These are phyloP conservation scores for Teunomyces panamensis DNA, from an alignment of 805 yeast genomes.

Conservation along the genomic window DNA sequence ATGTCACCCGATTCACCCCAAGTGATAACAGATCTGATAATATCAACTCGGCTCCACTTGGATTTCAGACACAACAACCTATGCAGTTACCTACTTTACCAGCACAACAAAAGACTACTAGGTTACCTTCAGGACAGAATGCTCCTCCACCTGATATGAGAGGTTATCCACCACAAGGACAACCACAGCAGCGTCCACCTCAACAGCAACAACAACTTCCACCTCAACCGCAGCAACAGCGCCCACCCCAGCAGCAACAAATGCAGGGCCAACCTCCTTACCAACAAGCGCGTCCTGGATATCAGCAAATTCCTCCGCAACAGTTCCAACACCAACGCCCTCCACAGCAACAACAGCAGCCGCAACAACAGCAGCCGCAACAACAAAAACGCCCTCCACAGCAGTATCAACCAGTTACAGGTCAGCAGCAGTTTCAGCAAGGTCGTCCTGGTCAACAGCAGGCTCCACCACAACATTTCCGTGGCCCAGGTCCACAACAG, in stretches of 20 bases:
- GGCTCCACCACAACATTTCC: conserved; percentile 10
- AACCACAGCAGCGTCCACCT: neutral
- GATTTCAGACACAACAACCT: neutral
- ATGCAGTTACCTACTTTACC: conserved; percentile 8
- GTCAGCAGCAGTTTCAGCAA: conserved; percentile 7
- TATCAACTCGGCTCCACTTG: neutral
- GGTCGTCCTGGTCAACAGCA: conserved; percentile 11
- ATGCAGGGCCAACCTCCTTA: conserved; percentile 5
- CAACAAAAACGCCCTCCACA: conserved; percentile 12
- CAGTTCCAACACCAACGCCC: conserved; percentile 12
- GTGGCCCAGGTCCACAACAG: conserved; percentile 10
- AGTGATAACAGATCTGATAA: conserved; percentile 5
- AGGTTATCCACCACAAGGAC: conserved; percentile 1
- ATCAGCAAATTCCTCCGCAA: conserved; percentile 11
- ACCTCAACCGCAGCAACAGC: conserved; percentile 2
- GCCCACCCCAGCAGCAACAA: neutral
- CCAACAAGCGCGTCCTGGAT: conserved; percentile 13
- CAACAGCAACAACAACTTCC: conserved; percentile 1
- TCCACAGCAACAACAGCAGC: conserved; percentile 11
- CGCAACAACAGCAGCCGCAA: conserved; percentile 10
- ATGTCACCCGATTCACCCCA: conserved; percentile 9
- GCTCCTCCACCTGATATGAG: neutral
- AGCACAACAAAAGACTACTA: conserved; percentile 5
- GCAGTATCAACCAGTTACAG: conserved; percentile 2
- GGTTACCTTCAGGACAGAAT: conserved; percentile 1